Conservation (phyloP, 495 filamentous ascomycete genomes). For the Sordaria brevicollis region DNA sequence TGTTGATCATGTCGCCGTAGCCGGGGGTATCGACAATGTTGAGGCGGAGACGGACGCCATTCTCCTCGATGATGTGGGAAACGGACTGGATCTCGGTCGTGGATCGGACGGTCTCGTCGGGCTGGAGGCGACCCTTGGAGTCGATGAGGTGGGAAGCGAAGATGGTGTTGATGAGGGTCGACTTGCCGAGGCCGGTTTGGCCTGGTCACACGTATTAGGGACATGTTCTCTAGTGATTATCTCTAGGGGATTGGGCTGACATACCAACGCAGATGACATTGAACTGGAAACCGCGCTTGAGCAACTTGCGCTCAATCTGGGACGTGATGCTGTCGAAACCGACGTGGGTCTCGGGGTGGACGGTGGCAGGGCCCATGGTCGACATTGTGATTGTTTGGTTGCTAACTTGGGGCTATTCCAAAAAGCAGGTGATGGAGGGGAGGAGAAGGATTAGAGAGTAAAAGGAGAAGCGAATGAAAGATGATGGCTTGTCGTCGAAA, state of each 20-base stretch:
- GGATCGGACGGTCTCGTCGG: conserved; percentile 83
- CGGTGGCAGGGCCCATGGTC: conserved; percentile 33
- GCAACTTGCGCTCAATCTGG: conserved; percentile 96
- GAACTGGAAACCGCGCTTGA: conserved; percentile 99
- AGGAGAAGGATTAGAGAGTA: neutral
- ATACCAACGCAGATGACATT: conserved; percentile 99
- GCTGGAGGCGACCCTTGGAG: conserved; percentile 86
- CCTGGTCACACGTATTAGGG: conserved; percentile 41
- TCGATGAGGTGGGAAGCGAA: conserved; percentile 99
- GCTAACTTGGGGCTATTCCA: conserved; percentile 27
- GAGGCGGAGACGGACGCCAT: conserved; percentile 90
- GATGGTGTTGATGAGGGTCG: conserved; percentile 99
- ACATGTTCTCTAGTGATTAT: neutral
- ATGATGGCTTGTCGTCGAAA: conserved; percentile 7
- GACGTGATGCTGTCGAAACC: conserved; percentile 99
- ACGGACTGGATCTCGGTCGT: conserved; percentile 98
- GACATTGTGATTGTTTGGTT: conserved; percentile 30
- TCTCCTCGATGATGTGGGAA: conserved; percentile 99
- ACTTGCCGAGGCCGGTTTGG: conserved; percentile 97
- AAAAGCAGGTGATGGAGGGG: conserved; percentile 23
- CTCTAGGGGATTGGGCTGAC: conserved; percentile 38
- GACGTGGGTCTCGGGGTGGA: conserved; percentile 94
- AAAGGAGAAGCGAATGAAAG: conserved; percentile 5
- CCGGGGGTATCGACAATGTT: conserved; percentile 98
- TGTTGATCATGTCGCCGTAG: conserved; percentile 98